Evolutionary conservation across 352 stramenopile genomes (phyloP), one percentile per base, ranked within the genome.

Genomic region (Thalassiosira livingstoniorum): DNA sequence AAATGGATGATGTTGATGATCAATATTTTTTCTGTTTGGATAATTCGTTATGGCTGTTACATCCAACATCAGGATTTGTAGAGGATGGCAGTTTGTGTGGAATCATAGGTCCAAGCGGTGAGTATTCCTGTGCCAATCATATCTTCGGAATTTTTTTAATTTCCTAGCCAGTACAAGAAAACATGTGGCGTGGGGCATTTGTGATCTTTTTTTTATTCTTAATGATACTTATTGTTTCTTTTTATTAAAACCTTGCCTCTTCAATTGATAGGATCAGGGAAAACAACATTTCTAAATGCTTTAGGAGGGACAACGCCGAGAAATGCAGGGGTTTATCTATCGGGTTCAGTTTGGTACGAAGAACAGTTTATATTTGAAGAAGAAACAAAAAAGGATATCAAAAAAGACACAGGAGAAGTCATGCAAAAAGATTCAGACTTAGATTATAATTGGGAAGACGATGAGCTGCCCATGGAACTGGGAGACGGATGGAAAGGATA

Each of bases 41-140:
- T 34, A 62, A 83, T 45, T 77, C 80, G 2, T 34, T 58, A n/a
- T 87, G 80, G 80, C 65, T 92, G 27, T 45, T 94, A 3, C 80
- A 87, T 57, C 66, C 78, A 42, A 89, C 55, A 62, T 84, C 66
- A 5, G 82, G 85, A 51, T 88, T 74, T 81, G 79, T 93, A n/a
- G 45, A 69, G 34, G 80, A 88, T 78, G 87, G 89, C 63, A 78
- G 73, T 13, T 43, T 92, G 21, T 92, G 89, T 73, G 89, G 82
- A 21, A 90, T 93, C 29, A 53, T 93, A 25, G 89, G 89, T 15
- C 85, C 89, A 4, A 82, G 58, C 55, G 88, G 88, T 43, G 82
- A 76, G 62, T 25, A 34, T 23, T 47, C 5, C 23, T 31, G 2
- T 23, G 39, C 10, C n/a, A 5, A 39, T 45, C 18, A 23, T 61